Evolutionary conservation across 768 basidiomycete species (phyloP), one percentile per base, ranked within the genome.

Genomic region (Zangia roseola): DNA sequence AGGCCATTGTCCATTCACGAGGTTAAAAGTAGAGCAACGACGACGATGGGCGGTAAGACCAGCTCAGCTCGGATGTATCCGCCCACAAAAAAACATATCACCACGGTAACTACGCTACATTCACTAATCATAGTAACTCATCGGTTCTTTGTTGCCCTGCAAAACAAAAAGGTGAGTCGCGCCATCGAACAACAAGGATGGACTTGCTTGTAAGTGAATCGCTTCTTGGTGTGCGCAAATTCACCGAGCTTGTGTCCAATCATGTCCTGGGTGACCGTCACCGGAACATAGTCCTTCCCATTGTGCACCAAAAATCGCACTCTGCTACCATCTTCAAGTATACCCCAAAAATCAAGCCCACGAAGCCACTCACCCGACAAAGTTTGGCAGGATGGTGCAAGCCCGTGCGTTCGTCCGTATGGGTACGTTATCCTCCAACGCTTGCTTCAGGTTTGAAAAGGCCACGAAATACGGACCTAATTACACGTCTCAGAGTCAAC

Each of bases 161-260:
- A 2, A 19, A 23, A 30, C 39, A 45, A 46, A 45, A 46, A 43
- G 12, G 25, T 49, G 37, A 57, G 50, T 40, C 23, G 7, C 6
- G 8, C 2, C 31, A 14, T 33, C 17, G 1, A 39, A 25, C 28
- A 45, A 43, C 12, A 14, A 23, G 12, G 12, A 52, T 47, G 39
- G 33, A 83, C 90, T 64, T 64, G 93, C 93, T 82, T 88, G 74
- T 84, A 93, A 26, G 75, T 80, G 68, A 94, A 94, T 46, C 80
- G 81, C 69, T 92, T 94, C 73, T 87, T 85, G 30, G 94, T 97
- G 57, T 85, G 81, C 34, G 92, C 74, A 68, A 98, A 97, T 75
- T 97, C 94, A 45, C 95, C 95, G 44, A 98, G 70, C 68, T 99
- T 99, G 68, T 99, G 94, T 0, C 95, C 95, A 2, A 99, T 92